Percentiles rank a stretch among this genome's conserved stretches.
phyloP scores from a whole-genome alignment of 768 basidiomycete genomes.

The Neoboletus magnificus region DNA sequence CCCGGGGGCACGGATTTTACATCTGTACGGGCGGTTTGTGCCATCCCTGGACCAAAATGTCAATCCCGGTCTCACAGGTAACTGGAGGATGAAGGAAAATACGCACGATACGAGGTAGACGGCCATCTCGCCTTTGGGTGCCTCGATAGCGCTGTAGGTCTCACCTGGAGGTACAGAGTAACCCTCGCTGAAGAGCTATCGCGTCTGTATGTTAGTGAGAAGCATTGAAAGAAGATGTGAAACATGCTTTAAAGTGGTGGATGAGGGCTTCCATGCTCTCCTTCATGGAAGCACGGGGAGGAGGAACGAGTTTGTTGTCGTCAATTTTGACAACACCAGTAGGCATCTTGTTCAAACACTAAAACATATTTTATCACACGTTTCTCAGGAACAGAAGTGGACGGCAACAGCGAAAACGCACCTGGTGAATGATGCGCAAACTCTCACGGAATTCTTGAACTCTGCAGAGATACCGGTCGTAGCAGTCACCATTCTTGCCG shows the following conservation, averaged over 20 bases:
- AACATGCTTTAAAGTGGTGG: slow-evolving; percentile 89
- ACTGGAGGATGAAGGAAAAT: not conserved
- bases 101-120: slow-evolving; percentile 95
- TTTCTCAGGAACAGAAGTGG: not conserved
- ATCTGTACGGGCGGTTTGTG: slow-evolving; percentile 92
- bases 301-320: slow-evolving; percentile 96
- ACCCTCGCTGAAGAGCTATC: slow-evolving; percentile 90
- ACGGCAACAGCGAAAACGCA: slow-evolving; percentile 22
- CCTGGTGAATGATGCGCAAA: slow-evolving; percentile 81
- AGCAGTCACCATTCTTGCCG: slow-evolving; percentile 96
- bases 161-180: slow-evolving; percentile 95
- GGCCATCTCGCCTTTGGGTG: slow-evolving; percentile 98
- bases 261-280: slow-evolving; percentile 98
- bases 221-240: not conserved
- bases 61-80: not conserved
- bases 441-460: slow-evolving; percentile 98
- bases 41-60: slow-evolving; percentile 61
- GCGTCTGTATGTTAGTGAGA: not conserved
- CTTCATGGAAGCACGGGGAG: slow-evolving; percentile 97
- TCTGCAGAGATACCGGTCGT: slow-evolving; percentile 95
- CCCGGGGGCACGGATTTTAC: slow-evolving; percentile 95
- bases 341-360: slow-evolving; percentile 98
- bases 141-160: slow-evolving; percentile 96
- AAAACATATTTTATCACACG: slow-evolving; percentile 3
- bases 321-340: slow-evolving; percentile 90